phyloP scores from a whole-genome alignment of 495 filamentous ascomycete species.

The Penicillium angulare region DNA sequence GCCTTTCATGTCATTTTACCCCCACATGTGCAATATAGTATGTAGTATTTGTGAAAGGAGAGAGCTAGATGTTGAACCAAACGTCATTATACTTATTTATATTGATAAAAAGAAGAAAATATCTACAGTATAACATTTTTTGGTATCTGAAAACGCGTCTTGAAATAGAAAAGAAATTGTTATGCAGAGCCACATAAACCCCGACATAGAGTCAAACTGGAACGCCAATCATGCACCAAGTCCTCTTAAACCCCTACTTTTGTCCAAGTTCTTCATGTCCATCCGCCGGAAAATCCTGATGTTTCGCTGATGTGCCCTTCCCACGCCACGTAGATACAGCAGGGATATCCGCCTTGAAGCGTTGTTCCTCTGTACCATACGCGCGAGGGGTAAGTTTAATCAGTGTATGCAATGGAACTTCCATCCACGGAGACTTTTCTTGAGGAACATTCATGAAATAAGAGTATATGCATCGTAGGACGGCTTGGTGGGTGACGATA shows the following conservation, averaged over 20 bases:
- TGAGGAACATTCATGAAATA: slow-evolving; percentile 98
- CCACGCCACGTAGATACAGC: slow-evolving; percentile 93
- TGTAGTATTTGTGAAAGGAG: too few species aligned
- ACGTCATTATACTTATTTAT: too few species aligned
- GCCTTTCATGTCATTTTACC: too few species aligned
- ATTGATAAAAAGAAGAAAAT: too few species aligned
- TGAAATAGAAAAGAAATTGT: too few species aligned
- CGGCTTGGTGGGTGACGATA: slow-evolving; percentile 96
- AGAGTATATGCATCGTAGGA: slow-evolving; percentile 93
- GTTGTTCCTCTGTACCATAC: slow-evolving; percentile 87
- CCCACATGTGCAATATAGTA: too few species aligned
- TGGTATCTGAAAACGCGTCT: too few species aligned
- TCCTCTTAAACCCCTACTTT: background rate
- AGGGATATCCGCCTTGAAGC: slow-evolving; percentile 83
- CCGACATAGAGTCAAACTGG: too few species aligned
- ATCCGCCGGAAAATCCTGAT: slow-evolving; percentile 47
- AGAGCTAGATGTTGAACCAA: too few species aligned
- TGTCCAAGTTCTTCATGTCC: slow-evolving; percentile 7
- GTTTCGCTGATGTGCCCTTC: slow-evolving; percentile 85
- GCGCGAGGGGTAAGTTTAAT: slow-evolving; percentile 94
- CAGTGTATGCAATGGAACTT: slow-evolving; percentile 87
- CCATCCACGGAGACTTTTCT: slow-evolving; percentile 95
- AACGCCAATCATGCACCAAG: background rate
- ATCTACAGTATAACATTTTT: too few species aligned
- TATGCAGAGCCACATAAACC: too few species aligned